A percentile compares a stretch with the other conserved stretches of the same genome.
These are phyloP conservation scores for Monosporascus sp. DNA, from an alignment of 2,329 filamentous ascomycete species.

Conservation along the genomic window DNA sequence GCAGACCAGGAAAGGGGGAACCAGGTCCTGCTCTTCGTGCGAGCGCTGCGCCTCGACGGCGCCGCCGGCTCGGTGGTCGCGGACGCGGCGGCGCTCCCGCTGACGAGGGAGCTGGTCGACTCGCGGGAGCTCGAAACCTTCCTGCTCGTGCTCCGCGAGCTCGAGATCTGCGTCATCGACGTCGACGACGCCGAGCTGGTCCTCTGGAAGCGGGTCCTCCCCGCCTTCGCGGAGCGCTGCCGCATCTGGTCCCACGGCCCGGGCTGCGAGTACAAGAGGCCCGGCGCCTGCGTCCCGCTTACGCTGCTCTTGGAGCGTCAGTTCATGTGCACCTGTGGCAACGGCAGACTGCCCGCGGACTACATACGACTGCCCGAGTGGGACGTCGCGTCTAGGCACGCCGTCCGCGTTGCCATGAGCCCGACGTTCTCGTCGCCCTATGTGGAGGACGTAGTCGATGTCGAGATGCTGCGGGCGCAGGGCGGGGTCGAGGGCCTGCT, in stretches of 20 bases:
- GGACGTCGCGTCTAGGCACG: conserved; percentile 34
- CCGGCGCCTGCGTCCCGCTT: conserved; percentile 32
- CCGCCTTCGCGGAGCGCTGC: conserved; percentile 41
- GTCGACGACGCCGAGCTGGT: conserved; percentile 53
- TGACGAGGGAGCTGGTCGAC: conserved; percentile 31
- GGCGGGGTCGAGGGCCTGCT: conserved; percentile 1
- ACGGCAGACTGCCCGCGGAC: conserved; percentile 33
- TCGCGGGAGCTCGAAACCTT: conserved; percentile 31
- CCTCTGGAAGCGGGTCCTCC: conserved; percentile 42
- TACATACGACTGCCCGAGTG: conserved; percentile 39
- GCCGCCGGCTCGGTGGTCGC: conserved; percentile 36
- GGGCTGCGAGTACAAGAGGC: conserved; percentile 37
- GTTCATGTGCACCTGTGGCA: conserved; percentile 42
- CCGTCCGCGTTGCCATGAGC: conserved; percentile 54
- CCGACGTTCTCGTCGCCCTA: conserved; percentile 42
- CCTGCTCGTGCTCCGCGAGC: conserved; percentile 29
- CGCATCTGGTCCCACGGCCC: conserved; percentile 40
- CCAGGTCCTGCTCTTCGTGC: conserved; percentile 31
- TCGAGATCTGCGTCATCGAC: conserved; percentile 32
- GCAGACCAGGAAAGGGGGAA: conserved; percentile 27
- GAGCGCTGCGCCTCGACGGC: conserved; percentile 38
- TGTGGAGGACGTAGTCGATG: conserved; percentile 35
- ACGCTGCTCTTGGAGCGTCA: conserved; percentile 26
- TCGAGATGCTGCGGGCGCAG: not conserved
- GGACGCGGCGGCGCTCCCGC: conserved; percentile 42